Conservation (phyloP, 2,329 filamentous ascomycete species). For the Orbilia quercus region DNA sequence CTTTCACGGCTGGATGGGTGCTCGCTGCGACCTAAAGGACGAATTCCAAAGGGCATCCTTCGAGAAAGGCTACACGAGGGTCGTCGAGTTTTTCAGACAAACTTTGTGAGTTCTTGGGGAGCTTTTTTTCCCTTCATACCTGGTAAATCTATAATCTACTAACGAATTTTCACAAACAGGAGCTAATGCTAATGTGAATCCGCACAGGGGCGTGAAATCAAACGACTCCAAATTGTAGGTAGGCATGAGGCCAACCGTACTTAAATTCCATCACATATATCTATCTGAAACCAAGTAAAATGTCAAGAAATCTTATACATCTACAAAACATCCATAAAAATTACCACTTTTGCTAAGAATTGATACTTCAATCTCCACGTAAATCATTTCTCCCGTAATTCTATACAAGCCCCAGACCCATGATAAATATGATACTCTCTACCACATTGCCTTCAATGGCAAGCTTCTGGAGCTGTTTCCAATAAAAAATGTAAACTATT, state of each 20-base stretch:
- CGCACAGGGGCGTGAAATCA: constrained; percentile 7
- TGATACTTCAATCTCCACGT: too few relatives aligned
- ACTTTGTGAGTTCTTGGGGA: constrained; percentile 48
- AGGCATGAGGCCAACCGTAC: too few relatives aligned
- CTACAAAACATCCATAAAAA: too few relatives aligned
- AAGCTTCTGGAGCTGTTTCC: constrained; percentile 54
- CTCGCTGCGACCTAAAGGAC: constrained; percentile 41
- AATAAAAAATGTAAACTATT: constrained; percentile 48
- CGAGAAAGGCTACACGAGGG: constrained; percentile 39
- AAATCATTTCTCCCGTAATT: too few relatives aligned
- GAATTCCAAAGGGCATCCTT: constrained; percentile 22
- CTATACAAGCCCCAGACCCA: too few relatives aligned
- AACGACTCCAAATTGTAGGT: background rate
- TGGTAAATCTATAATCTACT: constrained; percentile 1
- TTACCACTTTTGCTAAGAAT: too few relatives aligned
- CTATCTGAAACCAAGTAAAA: too few relatives aligned
- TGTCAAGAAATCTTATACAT: too few relatives aligned
- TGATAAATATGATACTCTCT: background rate
- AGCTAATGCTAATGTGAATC: constrained; percentile 42
- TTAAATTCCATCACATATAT: too few relatives aligned
- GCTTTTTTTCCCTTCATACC: background rate
- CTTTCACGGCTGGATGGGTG: constrained; percentile 52
- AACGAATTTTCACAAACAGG: constrained; percentile 3
- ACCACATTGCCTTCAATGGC: constrained; percentile 22
- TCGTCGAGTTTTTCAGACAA: constrained; percentile 49